Base-by-base conservation (phyloP, 1,284 basidiomycete genomes). In the Volvariella volvacea region DNA sequence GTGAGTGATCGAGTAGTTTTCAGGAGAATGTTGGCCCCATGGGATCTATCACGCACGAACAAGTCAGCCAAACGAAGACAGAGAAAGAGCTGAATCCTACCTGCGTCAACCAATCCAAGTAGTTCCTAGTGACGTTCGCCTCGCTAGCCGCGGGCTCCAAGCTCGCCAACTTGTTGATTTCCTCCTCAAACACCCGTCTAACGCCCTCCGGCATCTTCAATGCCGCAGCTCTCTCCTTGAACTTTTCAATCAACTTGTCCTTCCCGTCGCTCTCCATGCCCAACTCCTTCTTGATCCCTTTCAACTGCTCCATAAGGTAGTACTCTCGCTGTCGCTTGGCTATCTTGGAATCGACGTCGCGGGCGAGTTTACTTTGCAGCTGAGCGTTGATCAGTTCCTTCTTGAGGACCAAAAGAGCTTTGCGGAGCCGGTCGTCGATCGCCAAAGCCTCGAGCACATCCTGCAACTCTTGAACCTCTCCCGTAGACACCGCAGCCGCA, bases 321-420 rank as follows among this genome's bases (percentile, higher is more conserved):
- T 96, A 98, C 70, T 99, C 96, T 48, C 94, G 75, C 63, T 99
- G 95, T 12, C 94, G 78, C 66, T 98, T 98, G 41, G 92, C 92
- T 50, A 99, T 97, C 73, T 97, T 97, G 70, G 72, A 81, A 62
- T 99, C 93, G 17, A 99, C 93, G 55, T 99, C 95, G 33, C 91
- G 80, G 10, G 88, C 86, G 48, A 99, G 89, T 69, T 97, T 97
- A 62, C 80, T 86, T 67, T 98, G 95, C 38, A 98, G 70, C 63
- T 98, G 92, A 0, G 93, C 93, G 56, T 97, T 98, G 67, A 98
- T 96, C 30, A 98, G 78, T 65, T 99, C 95, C 69, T 98, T 98
- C 76, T 98, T 98, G 52, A 99, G 76, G 1, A 99, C 92, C 20
- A 94, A 67, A 8, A 98, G 70, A 0, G 93, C 88, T 64, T 95